Conservation (phyloP, 345 rosid genomes). For the Abelmoschus esculentus region DNA sequence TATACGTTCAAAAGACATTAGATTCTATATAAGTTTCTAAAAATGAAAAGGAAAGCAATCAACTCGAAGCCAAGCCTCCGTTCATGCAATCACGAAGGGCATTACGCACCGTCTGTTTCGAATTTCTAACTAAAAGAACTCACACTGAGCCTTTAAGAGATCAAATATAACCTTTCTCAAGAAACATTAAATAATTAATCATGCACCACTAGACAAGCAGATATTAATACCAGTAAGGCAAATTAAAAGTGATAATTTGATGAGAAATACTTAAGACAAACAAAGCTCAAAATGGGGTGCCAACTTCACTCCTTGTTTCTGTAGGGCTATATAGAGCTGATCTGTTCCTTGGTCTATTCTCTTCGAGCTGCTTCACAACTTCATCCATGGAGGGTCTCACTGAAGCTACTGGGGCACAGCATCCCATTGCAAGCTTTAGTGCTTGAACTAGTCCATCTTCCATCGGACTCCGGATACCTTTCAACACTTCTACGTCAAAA, state of each 20-base stretch:
- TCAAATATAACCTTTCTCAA: constrained; percentile 4
- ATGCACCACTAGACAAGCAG: constrained; percentile 14
- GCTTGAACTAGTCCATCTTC: constrained; percentile 96
- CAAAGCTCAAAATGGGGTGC: constrained; percentile 60
- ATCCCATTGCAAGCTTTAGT: constrained; percentile 96
- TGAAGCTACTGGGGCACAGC: constrained; percentile 88
- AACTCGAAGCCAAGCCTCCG: background rate
- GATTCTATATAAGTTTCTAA: background rate
- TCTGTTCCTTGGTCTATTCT: constrained; percentile 91
- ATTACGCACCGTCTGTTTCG: background rate
- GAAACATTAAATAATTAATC: constrained; percentile 10
- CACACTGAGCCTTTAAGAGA: constrained; percentile 3
- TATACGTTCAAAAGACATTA: background rate
- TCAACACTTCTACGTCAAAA: constrained; percentile 74
- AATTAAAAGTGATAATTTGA: constrained; percentile 10
- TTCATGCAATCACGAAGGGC: background rate
- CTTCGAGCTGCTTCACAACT: constrained; percentile 91
- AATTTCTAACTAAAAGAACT: constrained; percentile 6
- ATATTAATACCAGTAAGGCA: constrained; percentile 6
- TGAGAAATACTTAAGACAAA: constrained; percentile 8
- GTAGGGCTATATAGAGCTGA: constrained; percentile 91
- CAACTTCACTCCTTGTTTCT: constrained; percentile 78
- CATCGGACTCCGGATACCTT: constrained; percentile 88
- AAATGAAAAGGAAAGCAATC: no score
- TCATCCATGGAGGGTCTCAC: constrained; percentile 96